Evolutionary conservation across 257 asterid species (phyloP).

Genomic region (Primulina tabacum): DNA sequence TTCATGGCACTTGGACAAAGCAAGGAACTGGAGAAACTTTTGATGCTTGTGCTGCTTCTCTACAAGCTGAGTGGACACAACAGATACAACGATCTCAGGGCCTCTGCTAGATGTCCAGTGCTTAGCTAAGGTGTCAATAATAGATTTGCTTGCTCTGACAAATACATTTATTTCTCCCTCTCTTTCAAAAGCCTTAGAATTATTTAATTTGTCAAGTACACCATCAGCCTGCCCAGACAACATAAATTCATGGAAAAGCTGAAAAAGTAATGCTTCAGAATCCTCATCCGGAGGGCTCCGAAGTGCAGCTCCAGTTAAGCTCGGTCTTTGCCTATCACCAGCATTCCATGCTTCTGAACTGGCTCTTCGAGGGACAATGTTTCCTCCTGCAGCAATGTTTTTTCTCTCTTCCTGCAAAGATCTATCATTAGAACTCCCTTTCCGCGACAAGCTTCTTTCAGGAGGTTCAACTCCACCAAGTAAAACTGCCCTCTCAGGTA

Average conservation of each 20-base stretch:
- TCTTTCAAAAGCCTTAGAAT: slow-evolving; percentile 83
- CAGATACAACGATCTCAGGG: slow-evolving; percentile 75
- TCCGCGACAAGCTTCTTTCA: slow-evolving; percentile 88
- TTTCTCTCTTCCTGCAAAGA: slow-evolving; percentile 61
- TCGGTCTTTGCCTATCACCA: slow-evolving; percentile 64
- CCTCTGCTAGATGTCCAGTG: slow-evolving; percentile 98
- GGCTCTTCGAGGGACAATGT: slow-evolving; percentile 73
- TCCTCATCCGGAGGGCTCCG: slow-evolving; percentile 85
- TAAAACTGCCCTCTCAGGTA: slow-evolving; percentile 90
- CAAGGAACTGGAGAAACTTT: slow-evolving; percentile 87
- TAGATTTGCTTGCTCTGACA: slow-evolving; percentile 81
- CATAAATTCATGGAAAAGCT: slow-evolving; percentile 77
- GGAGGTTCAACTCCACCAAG: slow-evolving; percentile 97
- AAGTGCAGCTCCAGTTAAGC: slow-evolving; percentile 56
- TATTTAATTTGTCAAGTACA: slow-evolving; percentile 56
- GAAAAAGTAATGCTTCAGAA: slow-evolving; percentile 82
- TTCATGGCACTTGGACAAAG: slow-evolving; percentile 92
- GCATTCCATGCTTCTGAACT: slow-evolving; percentile 82
- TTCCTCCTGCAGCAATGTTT: slow-evolving; percentile 51
- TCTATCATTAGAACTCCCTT: slow-evolving; percentile 83
- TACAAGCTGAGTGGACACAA: slow-evolving; percentile 69
- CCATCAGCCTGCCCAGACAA: slow-evolving; percentile 79
- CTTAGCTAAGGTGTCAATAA: slow-evolving; percentile 90
- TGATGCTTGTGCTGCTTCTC: slow-evolving; percentile 91
- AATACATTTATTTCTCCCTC: slow-evolving; percentile 85